These are phyloP conservation scores for Trametes cingulata DNA, from an alignment of 768 basidiomycete species.

Conservation along the genomic window DNA sequence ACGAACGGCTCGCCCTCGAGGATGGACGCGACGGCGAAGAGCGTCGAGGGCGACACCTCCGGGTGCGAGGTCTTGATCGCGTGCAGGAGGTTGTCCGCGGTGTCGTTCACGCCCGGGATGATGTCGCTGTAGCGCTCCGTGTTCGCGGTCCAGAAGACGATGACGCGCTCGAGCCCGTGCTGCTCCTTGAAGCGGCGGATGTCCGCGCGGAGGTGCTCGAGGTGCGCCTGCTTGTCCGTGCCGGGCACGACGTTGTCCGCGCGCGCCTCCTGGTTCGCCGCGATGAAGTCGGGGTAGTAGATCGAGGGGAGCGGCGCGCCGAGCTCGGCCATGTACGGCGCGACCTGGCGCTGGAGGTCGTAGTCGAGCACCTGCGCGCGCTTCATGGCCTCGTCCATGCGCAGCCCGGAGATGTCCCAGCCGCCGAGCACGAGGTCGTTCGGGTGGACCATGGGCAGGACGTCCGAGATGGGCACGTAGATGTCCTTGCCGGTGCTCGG, in stretches of 20 bases:
- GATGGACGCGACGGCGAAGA: constrained; percentile 95
- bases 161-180: constrained; percentile 80
- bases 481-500: constrained; percentile 82
- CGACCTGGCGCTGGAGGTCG: constrained; percentile 95
- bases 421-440: constrained; percentile 97
- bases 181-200: constrained; percentile 90
- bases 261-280: constrained; percentile 94
- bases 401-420: constrained; percentile 91
- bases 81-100: constrained; percentile 80
- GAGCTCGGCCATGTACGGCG: constrained; percentile 77
- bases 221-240: constrained; percentile 82
- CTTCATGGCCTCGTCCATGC: constrained; percentile 90
- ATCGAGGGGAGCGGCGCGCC: constrained; percentile 89
- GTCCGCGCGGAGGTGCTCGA: constrained; percentile 90
- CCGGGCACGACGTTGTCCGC: constrained; percentile 93
- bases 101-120: constrained; percentile 94
- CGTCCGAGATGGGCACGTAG: constrained; percentile 87
- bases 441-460: constrained; percentile 97
- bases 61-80: constrained; percentile 83
- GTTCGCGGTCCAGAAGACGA: constrained; percentile 99
- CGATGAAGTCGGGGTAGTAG: constrained; percentile 97
- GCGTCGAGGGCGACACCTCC: constrained; percentile 94
- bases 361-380: constrained; percentile 94
- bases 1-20: constrained; percentile 95
- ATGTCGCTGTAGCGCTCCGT: constrained; percentile 97